These are phyloP conservation scores for Carpinus viminea DNA, from an alignment of 306 rosid species.

Conservation along the genomic window DNA sequence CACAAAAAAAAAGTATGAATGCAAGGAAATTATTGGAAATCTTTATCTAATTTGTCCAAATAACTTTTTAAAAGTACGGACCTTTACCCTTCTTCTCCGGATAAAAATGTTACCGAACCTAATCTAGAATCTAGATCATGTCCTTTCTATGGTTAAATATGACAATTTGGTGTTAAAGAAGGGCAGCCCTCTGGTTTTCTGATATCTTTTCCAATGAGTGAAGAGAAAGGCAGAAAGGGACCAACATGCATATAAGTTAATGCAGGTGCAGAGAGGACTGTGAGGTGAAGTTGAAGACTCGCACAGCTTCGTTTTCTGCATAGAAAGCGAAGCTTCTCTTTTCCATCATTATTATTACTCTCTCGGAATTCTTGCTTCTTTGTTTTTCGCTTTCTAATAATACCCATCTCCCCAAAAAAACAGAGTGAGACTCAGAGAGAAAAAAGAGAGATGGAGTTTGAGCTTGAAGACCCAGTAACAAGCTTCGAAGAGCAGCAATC, in stretches of 20 bases:
- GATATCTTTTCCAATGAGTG: slow-evolving; percentile 20
- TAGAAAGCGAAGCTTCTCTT: slow-evolving; percentile 69
- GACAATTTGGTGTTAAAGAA: neutral
- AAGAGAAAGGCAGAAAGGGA: slow-evolving; percentile 26
- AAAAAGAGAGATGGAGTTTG: slow-evolving; percentile 52
- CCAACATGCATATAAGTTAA: slow-evolving; percentile 34
- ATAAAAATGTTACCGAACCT: neutral
- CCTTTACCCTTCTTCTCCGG: neutral
- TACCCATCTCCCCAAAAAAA: neutral
- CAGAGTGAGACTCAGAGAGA: neutral
- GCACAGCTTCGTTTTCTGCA: slow-evolving; percentile 42
- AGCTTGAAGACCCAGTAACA: slow-evolving; percentile 53
- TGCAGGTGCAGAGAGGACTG: slow-evolving; percentile 26
- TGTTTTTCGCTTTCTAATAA: slow-evolving; percentile 14
- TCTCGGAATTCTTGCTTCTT: slow-evolving; percentile 39
- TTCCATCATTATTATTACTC: slow-evolving; percentile 50
- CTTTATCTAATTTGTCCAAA: neutral
- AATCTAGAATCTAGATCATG: neutral
- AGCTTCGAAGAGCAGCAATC: slow-evolving; percentile 43
- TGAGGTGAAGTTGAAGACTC: slow-evolving; percentile 33
- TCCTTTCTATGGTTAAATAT: neutral
- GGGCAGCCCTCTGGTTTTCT: slow-evolving; percentile 18
- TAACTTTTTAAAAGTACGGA: no score
- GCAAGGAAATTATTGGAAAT: neutral
- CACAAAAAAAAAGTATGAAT: neutral